A percentile compares a stretch with the other conserved stretches of the same genome.
Conservation (phyloP, 2,329 filamentous ascomycete species). For the Fusarium austroafricanum region DNA sequence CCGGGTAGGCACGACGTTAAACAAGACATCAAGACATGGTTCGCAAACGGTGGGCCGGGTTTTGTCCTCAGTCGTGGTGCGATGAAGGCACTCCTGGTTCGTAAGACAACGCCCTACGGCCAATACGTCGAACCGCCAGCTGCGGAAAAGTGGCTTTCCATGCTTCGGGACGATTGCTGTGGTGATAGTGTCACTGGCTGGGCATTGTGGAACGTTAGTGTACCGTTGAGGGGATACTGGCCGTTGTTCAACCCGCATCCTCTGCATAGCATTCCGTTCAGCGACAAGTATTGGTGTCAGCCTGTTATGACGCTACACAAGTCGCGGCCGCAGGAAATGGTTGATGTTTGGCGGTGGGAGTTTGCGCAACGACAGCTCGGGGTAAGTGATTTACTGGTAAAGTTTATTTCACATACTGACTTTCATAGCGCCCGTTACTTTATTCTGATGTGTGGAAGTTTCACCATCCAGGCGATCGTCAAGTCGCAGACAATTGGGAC, state of each 20-base stretch:
- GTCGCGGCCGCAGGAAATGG: conserved; percentile 60
- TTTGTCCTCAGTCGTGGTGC: conserved; percentile 60
- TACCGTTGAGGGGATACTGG: conserved; percentile 60
- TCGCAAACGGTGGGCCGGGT: conserved; percentile 62
- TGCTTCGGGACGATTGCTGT: conserved; percentile 61
- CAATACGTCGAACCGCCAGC: conserved; percentile 55
- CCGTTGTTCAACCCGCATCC: conserved; percentile 64
- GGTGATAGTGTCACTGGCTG: conserved; percentile 64
- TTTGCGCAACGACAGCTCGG: conserved; percentile 47
- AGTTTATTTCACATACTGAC: conserved; percentile 25
- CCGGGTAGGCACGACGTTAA: conserved; percentile 51
- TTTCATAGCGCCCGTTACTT: conserved; percentile 48
- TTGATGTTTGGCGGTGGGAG: conserved; percentile 61
- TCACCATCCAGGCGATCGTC: conserved; percentile 48
- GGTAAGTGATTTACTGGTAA: conserved; percentile 41
- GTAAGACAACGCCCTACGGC: conserved; percentile 48
- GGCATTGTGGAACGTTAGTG: conserved; percentile 57
- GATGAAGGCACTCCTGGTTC: conserved; percentile 55
- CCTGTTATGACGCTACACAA: conserved; percentile 63
- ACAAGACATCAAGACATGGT: conserved; percentile 53
- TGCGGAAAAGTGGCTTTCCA: conserved; percentile 54
- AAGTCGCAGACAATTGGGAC: conserved; percentile 46
- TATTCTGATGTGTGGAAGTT: conserved; percentile 55
- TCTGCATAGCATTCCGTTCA: conserved; percentile 61
- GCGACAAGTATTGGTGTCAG: conserved; percentile 62